These are phyloP conservation scores for Sedum album DNA, from an alignment of 164 flowering plant genomes.

Conservation along the genomic window DNA sequence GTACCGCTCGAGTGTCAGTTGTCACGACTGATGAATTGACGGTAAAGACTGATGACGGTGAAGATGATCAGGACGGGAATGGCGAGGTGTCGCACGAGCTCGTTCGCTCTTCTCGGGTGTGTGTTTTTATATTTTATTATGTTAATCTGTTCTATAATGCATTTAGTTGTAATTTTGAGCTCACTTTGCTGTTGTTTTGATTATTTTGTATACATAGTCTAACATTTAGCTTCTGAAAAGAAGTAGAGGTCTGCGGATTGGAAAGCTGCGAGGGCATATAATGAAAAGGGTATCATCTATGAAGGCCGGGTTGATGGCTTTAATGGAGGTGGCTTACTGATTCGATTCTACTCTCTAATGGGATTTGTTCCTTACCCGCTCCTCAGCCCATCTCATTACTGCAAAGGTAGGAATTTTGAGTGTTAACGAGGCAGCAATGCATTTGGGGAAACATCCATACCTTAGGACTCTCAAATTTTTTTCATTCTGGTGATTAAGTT, in stretches of 20 bases:
- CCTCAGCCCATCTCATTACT: slow-evolving; percentile 63
- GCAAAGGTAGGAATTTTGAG: slow-evolving; percentile 49
- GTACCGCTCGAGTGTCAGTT: not conserved
- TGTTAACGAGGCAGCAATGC: not conserved
- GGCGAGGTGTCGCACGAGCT: not conserved
- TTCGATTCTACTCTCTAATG: slow-evolving; percentile 65
- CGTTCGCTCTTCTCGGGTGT: slow-evolving; percentile 7
- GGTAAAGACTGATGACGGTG: not conserved
- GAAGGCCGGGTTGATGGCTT: slow-evolving; percentile 64
- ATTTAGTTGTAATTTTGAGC: too few species aligned
- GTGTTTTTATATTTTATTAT: too few species aligned
- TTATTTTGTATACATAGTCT: too few species aligned
- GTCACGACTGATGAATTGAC: slow-evolving; percentile 4
- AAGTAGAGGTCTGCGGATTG: slow-evolving; percentile 90
- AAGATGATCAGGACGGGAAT: not conserved
- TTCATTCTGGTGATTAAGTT: not conserved
- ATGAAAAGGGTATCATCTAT: slow-evolving; percentile 45
- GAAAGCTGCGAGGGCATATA: slow-evolving; percentile 67
- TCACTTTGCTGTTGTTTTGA: too few species aligned
- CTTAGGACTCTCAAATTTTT: too few species aligned
- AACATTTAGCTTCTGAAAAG: slow-evolving; percentile 48
- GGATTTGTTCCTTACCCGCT: slow-evolving; percentile 86
- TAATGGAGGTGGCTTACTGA: slow-evolving; percentile 79
- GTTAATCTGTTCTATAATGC: too few species aligned
- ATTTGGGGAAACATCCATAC: too few species aligned